phyloP scores from a whole-genome alignment of 2,329 filamentous ascomycete species.

The Cladosporium colombiae region DNA sequence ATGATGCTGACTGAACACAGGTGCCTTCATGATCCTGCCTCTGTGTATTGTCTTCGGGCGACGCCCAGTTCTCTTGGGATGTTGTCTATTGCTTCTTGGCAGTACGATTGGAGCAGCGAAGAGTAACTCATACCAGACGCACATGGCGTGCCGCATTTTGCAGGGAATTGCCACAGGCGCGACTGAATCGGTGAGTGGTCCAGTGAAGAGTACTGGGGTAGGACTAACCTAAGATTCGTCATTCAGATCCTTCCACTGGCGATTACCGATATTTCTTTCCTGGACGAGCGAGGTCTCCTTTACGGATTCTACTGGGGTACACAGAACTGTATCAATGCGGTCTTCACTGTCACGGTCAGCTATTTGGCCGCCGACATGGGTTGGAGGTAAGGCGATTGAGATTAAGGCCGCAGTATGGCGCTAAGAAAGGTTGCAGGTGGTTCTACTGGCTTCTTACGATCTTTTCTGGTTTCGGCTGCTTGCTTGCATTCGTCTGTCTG shows the following conservation, averaged over 20 bases:
- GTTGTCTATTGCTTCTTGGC: conserved; percentile 34
- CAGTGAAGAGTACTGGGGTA: neutral
- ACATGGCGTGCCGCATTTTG: conserved; percentile 42
- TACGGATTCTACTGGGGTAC: conserved; percentile 45
- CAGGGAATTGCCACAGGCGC: conserved; percentile 41
- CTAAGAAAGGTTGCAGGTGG: conserved; percentile 29
- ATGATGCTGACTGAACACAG: neutral
- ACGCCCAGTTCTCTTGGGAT: conserved; percentile 41
- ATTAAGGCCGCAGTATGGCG: neutral
- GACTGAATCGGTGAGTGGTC: conserved; percentile 36
- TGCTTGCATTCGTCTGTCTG: conserved; percentile 43
- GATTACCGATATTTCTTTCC: conserved; percentile 44
- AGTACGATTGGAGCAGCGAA: conserved; percentile 40
- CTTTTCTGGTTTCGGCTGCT: conserved; percentile 37
- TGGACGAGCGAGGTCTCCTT: conserved; percentile 42
- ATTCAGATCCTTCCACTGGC: conserved; percentile 40
- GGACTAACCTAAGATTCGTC: neutral
- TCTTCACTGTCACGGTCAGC: conserved; percentile 39
- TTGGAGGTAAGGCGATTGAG: conserved; percentile 36
- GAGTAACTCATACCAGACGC: conserved; percentile 38
- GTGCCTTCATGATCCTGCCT: conserved; percentile 42
- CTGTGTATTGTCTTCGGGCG: conserved; percentile 43
- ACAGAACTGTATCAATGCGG: conserved; percentile 40
- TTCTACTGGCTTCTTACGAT: conserved; percentile 46
- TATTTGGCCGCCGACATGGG: conserved; percentile 41